These are phyloP conservation scores for Aegilops longissima DNA, from an alignment of 176 grass and related monocot genomes.

Conservation along the genomic window DNA sequence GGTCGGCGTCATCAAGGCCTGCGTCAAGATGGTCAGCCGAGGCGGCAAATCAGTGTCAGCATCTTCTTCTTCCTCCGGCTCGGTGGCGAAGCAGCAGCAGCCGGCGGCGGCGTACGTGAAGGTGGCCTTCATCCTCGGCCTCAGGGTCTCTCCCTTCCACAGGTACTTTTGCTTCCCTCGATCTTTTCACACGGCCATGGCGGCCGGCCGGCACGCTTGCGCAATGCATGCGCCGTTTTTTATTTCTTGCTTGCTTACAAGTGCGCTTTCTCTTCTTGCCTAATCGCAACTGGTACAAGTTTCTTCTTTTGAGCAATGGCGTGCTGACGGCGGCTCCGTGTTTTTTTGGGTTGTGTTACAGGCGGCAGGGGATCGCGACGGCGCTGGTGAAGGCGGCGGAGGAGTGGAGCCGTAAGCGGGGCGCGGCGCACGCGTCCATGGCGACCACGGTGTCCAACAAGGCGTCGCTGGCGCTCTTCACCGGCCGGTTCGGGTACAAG, in stretches of 20 bases:
- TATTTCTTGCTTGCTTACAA: background rate
- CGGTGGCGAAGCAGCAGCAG: background rate
- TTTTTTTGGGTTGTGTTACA: background rate
- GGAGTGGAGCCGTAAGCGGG: slow-evolving; percentile 39
- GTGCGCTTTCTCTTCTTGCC: slow-evolving; percentile 1
- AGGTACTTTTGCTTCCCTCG: slow-evolving; percentile 17
- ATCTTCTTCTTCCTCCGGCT: background rate
- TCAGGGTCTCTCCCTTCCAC: slow-evolving; percentile 61
- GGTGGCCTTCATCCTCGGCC: slow-evolving; percentile 61
- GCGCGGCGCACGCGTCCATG: slow-evolving; percentile 60
- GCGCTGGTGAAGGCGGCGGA: slow-evolving; percentile 53
- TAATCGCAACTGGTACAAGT: background rate
- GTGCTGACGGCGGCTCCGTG: background rate
- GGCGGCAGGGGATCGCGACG: slow-evolving; percentile 57
- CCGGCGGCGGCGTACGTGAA: slow-evolving; percentile 36
- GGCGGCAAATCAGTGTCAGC: background rate
- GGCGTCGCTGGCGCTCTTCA: slow-evolving; percentile 69
- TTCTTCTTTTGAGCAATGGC: slow-evolving; percentile 18
- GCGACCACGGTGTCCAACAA: slow-evolving; percentile 59
- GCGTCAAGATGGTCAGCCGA: slow-evolving; percentile 48
- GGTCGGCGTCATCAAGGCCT: slow-evolving; percentile 62
- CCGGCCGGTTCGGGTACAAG: slow-evolving; percentile 54
- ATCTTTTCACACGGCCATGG: background rate
- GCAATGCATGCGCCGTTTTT: background rate
- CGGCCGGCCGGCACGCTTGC: background rate